Evolutionary conservation across 2,329 filamentous ascomycete genomes (phyloP).

Genomic region (Aspergillus melleus): DNA sequence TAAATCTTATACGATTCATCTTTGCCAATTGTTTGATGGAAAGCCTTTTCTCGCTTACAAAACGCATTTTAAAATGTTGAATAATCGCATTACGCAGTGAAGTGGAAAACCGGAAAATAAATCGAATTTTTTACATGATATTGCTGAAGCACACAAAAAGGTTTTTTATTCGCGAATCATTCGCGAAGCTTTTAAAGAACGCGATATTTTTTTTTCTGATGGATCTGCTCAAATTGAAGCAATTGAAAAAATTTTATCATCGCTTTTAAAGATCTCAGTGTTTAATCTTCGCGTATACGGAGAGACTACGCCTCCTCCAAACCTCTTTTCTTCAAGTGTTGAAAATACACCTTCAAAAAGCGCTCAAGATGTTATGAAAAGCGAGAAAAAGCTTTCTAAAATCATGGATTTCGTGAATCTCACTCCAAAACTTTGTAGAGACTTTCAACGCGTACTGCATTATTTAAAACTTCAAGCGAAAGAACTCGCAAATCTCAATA

Average conservation of each 20-base stretch:
- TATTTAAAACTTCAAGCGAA: too few species aligned
- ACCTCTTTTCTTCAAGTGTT: background rate
- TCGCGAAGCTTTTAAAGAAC: background rate
- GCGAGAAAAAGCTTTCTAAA: too few species aligned
- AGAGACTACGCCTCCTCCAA: background rate
- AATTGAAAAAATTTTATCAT: background rate
- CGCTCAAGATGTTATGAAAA: too few species aligned
- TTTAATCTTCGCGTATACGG: background rate
- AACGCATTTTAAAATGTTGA: background rate
- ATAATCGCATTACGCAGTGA: too few species aligned
- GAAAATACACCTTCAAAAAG: background rate
- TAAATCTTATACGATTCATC: background rate
- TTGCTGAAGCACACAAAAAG: background rate
- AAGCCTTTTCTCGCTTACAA: constrained; percentile 1
- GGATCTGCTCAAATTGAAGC: background rate
- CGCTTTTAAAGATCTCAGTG: background rate
- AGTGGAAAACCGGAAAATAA: too few species aligned
- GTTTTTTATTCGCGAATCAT: background rate
- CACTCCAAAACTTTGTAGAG: too few species aligned
- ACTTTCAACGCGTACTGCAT: too few species aligned
- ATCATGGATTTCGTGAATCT: too few species aligned
- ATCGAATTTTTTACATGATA: too few species aligned
- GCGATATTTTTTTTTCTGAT: background rate
- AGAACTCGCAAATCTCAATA: too few species aligned
- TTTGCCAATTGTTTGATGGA: background rate